A percentile compares a stretch with the other conserved stretches of the same genome.
Conservation (phyloP, 768 basidiomycete species). For the Scleroderma citrinum region DNA sequence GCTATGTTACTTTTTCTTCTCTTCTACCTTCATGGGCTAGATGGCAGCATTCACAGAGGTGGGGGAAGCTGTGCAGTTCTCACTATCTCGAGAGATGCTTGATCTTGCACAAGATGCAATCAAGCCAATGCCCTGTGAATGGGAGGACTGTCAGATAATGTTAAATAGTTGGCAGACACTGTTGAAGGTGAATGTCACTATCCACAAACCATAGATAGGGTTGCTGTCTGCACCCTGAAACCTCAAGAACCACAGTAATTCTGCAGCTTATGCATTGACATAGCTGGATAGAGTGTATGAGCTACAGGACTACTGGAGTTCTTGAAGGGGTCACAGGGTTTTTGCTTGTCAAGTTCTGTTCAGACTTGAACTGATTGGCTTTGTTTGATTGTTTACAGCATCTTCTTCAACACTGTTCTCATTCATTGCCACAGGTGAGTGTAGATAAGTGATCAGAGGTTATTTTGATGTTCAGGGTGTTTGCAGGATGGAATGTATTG, state of each 20-base stretch:
- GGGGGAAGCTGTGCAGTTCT: conserved; percentile 10
- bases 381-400: conserved; percentile 15
- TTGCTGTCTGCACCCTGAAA: neutral
- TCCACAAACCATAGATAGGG: neutral
- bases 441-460: neutral
- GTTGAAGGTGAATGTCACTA: conserved; percentile 22
- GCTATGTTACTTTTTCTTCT: neutral
- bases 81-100: conserved; percentile 18
- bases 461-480: neutral
- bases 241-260: conserved; percentile 6
- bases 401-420: conserved; percentile 20
- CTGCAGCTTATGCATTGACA: conserved; percentile 12
- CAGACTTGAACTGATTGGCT: conserved; percentile 6
- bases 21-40: neutral
- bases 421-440: conserved; percentile 11
- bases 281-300: conserved; percentile 3
- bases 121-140: conserved; percentile 24
- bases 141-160: conserved; percentile 19
- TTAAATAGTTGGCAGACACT: conserved; percentile 26
- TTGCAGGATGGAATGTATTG: conserved; percentile 22
- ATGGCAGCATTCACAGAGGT: conserved; percentile 10
- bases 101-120: conserved; percentile 20
- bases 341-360: neutral
- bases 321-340: conserved; percentile 7
- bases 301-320: conserved; percentile 18